phyloP scores from a whole-genome alignment of 164 flowering plant genomes.

The Tetracentron sinense region DNA sequence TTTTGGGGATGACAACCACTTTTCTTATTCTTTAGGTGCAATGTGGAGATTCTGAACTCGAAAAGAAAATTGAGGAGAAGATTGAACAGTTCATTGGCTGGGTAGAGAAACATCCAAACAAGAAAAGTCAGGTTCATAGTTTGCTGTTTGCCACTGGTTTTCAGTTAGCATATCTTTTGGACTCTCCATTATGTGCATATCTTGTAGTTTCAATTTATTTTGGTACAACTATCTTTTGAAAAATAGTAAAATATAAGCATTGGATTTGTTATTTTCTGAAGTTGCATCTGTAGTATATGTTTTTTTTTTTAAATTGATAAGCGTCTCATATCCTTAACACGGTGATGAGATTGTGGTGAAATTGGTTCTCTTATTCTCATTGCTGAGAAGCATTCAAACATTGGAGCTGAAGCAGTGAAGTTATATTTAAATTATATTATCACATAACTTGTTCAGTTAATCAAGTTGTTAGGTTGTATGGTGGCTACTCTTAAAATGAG shows the following conservation, averaged over 20 bases:
- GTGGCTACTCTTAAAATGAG: no score
- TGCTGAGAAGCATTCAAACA: no score
- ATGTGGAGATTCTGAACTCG: constrained; percentile 87
- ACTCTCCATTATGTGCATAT: background rate
- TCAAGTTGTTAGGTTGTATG: no score
- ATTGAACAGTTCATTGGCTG: constrained; percentile 82
- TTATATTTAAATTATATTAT: no score
- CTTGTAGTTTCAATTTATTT: background rate
- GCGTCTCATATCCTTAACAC: background rate
- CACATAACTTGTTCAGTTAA: no score
- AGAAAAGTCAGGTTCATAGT: constrained; percentile 87
- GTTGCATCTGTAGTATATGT: background rate
- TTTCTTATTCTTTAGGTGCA: constrained; percentile 55
- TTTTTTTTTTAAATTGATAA: background rate
- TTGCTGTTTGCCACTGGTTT: constrained; percentile 1
- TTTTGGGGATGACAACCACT: background rate
- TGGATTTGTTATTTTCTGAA: background rate
- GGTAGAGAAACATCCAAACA: constrained; percentile 97
- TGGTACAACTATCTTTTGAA: no score
- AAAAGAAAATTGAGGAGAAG: constrained; percentile 93
- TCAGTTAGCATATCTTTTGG: background rate
- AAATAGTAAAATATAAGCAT: no score
- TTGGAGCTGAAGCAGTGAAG: no score
- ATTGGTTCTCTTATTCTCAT: background rate
- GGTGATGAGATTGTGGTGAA: background rate